These are phyloP conservation scores for Pharnaceum exiguum DNA, from an alignment of 148 eudicot species.

Conservation along the genomic window DNA sequence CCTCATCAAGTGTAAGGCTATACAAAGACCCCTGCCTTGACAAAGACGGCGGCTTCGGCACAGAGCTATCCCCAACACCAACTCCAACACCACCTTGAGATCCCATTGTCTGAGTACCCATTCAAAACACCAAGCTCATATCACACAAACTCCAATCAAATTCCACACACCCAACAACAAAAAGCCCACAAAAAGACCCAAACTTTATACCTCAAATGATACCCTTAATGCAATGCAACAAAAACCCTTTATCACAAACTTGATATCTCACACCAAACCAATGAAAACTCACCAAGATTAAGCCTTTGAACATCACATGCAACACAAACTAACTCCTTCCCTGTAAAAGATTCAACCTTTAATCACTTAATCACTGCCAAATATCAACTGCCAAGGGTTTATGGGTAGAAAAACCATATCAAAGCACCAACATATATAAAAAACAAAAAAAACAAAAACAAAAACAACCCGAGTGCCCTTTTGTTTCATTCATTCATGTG, in stretches of 20 bases:
- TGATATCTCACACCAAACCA: conserved; percentile 8
- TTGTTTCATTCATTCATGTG: background rate
- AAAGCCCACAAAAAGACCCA: conserved; percentile 15
- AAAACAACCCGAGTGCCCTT: conserved; percentile 1
- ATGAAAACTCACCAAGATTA: conserved; percentile 13
- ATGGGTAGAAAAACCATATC: background rate
- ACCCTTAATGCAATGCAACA: conserved; percentile 11
- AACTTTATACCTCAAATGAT: conserved; percentile 9
- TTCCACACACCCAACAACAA: conserved; percentile 10
- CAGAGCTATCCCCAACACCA: conserved; percentile 36
- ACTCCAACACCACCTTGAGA: conserved; percentile 62
- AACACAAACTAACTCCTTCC: conserved; percentile 12
- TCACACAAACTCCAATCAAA: conserved; percentile 16
- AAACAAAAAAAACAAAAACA: background rate
- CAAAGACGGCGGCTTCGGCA: conserved; percentile 39
- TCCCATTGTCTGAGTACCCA: conserved; percentile 81
- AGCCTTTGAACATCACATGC: conserved; percentile 25
- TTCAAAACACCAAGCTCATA: conserved; percentile 27
- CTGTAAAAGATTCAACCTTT: conserved; percentile 25
- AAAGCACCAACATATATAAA: background rate
- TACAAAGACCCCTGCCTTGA: conserved; percentile 73
- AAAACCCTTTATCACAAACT: conserved; percentile 17
- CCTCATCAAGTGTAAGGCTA: conserved; percentile 91
- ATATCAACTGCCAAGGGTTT: conserved; percentile 2
- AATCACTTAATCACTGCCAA: conserved; percentile 17